These are phyloP conservation scores for Wickerhamiella kurtzmanii DNA, from an alignment of 805 yeast genomes.

Conservation along the genomic window DNA sequence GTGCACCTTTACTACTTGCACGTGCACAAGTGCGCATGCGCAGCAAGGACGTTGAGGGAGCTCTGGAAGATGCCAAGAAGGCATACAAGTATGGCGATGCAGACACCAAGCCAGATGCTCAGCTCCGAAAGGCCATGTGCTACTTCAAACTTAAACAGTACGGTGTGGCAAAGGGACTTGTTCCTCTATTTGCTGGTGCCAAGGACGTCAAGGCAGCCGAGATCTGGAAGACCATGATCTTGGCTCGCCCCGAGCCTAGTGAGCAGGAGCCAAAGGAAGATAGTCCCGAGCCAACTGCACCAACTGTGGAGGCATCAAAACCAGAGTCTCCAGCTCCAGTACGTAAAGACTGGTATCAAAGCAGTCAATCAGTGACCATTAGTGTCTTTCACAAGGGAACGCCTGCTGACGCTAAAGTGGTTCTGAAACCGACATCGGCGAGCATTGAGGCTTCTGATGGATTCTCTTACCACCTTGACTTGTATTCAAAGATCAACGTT, in stretches of 20 bases:
- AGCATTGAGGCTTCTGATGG: slow-evolving; percentile 7
- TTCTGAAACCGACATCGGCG: slow-evolving; percentile 21
- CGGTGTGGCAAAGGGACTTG: slow-evolving; percentile 19
- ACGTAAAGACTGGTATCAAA: slow-evolving; percentile 61
- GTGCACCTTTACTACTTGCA: slow-evolving; percentile 9
- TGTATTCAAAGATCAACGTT: slow-evolving; percentile 41
- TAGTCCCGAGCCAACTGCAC: slow-evolving; percentile 4
- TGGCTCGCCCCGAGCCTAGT: background rate
- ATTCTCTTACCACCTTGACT: slow-evolving; percentile 39
- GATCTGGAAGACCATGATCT: slow-evolving; percentile 9
- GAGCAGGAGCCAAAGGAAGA: background rate
- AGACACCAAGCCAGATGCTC: slow-evolving; percentile 18
- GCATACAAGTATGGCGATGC: slow-evolving; percentile 12
- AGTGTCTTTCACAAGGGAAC: slow-evolving; percentile 60
- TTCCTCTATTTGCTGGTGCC: slow-evolving; percentile 16
- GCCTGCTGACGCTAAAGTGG: slow-evolving; percentile 36
- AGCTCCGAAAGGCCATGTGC: slow-evolving; percentile 25
- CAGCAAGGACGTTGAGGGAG: slow-evolving; percentile 8
- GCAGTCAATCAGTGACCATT: slow-evolving; percentile 40
- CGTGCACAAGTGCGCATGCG: slow-evolving; percentile 16
- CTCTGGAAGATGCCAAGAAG: slow-evolving; percentile 19
- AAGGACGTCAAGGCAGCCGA: slow-evolving; percentile 10
- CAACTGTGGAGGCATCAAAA: background rate
- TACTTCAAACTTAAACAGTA: slow-evolving; percentile 15
- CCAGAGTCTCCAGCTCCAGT: slow-evolving; percentile 1